Base-by-base conservation (phyloP, 768 basidiomycete genomes). In the Lactifluus hygrophoroides region DNA sequence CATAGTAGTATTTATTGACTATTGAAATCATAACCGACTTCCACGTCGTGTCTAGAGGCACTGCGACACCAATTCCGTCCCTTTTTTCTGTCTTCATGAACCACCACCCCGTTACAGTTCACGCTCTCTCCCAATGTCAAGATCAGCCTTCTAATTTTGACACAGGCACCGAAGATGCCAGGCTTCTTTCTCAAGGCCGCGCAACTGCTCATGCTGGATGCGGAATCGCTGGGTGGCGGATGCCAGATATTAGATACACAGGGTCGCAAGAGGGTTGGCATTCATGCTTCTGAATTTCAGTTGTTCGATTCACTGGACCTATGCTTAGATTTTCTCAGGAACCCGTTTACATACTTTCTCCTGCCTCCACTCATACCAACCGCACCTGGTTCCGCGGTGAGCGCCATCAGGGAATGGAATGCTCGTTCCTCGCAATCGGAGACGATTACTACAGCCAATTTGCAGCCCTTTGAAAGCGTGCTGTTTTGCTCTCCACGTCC, bases 141-240 rank as follows among this genome's bases (percentile, higher is more conserved):
- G 25, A 5, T 5, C 54, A 43, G 35, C 49, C 14, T 7, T 45
- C 48, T 37, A 34, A 56, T 28, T 23, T 13, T 21, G 35, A 50
- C 9, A 44, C 27, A 28, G 35, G 28, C 28, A 8, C 11, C 2
- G 34, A 32, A 44, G 30, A 56, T 5, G 25, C 47, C 30, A n/a
- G 6, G 28, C 37, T 48, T 32, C 28, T 60, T 37, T 45, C 49
- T 32, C 54, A 38, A 56, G 54, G 54, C 17, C 37, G 59, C 5
- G 25, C 54, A 10, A 19, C 46, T 23, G 43, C 23, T 19, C 54
- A 28, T 51, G 59, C 44, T 32, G 59, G 42, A 60, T 60, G 53
- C 27, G 35, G 8, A 34, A 32, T 13, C 17, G 14, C 30, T 11
- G 58, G 49, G 35, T 60, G 58, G 58, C 43, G 17, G 43, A 34